A percentile compares a stretch with the other conserved stretches of the same genome.
Conservation (phyloP, 2,329 filamentous ascomycete genomes). For the Aspergillus tubingensis region DNA sequence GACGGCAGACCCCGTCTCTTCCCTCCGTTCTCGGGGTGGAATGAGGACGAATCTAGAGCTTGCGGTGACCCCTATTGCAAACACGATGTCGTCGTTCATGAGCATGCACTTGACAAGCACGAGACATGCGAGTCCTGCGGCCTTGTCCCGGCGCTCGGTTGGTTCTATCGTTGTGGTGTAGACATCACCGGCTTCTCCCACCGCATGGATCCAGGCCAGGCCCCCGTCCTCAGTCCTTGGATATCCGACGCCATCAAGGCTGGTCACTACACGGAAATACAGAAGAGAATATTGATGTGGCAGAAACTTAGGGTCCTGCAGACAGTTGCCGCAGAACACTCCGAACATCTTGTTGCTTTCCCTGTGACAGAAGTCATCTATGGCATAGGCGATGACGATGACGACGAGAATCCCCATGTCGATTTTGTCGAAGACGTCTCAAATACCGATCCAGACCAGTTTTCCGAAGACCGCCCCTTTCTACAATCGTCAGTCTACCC, state of each 20-base stretch:
- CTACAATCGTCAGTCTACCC: neutral
- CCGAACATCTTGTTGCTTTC: neutral
- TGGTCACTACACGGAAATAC: slow-evolving; percentile 46
- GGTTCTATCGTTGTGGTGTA: slow-evolving; percentile 72
- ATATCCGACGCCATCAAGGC: slow-evolving; percentile 45
- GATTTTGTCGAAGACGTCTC: slow-evolving; percentile 3
- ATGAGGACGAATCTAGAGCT: neutral
- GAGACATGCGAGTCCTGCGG: slow-evolving; percentile 62
- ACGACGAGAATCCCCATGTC: neutral
- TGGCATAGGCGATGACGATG: neutral
- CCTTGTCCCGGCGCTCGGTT: slow-evolving; percentile 61
- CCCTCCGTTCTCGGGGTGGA: neutral
- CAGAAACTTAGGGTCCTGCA: slow-evolving; percentile 41
- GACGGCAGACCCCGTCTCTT: neutral
- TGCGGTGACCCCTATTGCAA: slow-evolving; percentile 12
- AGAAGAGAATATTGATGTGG: slow-evolving; percentile 43
- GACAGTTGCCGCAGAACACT: slow-evolving; percentile 1
- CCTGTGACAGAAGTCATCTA: slow-evolving; percentile 6
- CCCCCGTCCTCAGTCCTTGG: slow-evolving; percentile 38
- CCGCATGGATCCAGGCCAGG: slow-evolving; percentile 12
- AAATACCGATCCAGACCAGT: neutral
- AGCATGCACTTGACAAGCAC: slow-evolving; percentile 53
- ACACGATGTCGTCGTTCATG: slow-evolving; percentile 67
- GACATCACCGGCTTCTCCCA: slow-evolving; percentile 55
- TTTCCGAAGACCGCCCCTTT: neutral